Percentiles rank a stretch among this genome's conserved stretches.
Conservation (phyloP, 2,329 filamentous ascomycete genomes). For the Fusarium nematophilum region DNA sequence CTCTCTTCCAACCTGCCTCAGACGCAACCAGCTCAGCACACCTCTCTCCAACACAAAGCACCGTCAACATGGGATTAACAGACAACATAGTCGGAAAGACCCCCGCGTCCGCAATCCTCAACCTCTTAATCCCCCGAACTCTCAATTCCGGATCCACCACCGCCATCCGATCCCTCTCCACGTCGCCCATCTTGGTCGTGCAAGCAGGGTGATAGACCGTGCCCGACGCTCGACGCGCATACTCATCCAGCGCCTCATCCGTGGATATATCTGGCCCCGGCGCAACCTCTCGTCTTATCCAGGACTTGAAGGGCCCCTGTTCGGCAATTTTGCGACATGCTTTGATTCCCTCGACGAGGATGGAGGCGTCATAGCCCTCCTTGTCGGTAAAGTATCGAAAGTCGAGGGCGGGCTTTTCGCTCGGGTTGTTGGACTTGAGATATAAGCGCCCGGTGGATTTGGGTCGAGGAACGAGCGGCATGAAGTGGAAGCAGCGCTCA, state of each 20-base stretch:
- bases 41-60: background rate
- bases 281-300: background rate
- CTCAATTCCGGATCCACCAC: background rate
- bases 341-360: background rate
- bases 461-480: background rate
- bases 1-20: background rate
- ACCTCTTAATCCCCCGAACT: background rate
- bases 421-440: background rate
- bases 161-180: background rate
- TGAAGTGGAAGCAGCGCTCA: background rate
- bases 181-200: background rate
- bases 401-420: background rate
- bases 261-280: background rate
- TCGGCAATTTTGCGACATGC: background rate
- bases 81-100: background rate
- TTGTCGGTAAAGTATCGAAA: background rate
- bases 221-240: background rate
- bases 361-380: background rate
- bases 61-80: background rate
- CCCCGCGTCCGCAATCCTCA: background rate
- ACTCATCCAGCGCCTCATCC: too few species aligned
- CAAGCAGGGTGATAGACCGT: background rate
- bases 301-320: background rate
- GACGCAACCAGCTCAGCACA: background rate
- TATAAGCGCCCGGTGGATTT: background rate